Evolutionary conservation across 1,284 basidiomycete genomes (phyloP), one percentile per base, ranked within the genome.

Genomic region (Neolentinus lepideus): DNA sequence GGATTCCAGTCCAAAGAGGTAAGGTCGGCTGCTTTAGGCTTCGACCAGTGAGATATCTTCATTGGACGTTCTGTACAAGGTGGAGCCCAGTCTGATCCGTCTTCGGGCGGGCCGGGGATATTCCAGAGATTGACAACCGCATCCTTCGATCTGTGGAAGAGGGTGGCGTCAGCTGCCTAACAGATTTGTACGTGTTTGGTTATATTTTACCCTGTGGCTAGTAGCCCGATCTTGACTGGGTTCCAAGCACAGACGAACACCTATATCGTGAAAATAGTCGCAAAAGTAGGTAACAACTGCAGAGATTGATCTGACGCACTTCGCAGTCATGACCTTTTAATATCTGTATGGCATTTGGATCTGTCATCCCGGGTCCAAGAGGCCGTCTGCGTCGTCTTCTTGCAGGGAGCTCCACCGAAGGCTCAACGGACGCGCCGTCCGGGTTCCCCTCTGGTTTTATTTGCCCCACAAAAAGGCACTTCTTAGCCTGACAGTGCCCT

Each of bases 231-330:
- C n/a, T 79, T 74, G 46, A 71, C 74, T 9, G 90, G 88, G 68
- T 90, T 92, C 78, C 88, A 93, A 2, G 85, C 79, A 58, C 87
- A 89, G 6, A 89, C 83, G 58, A 92, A 92, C 2, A 92, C 86
- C 88, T 91, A 62, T 21, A 48, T 56, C 31, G 35, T 27, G n/a
- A 29, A 11, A 3, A 22, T 27, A 21, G 31, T 38, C 16, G 24
- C 19, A 11, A 53, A 52, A 14, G 31, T 14, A 16, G 29, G 25
- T 22, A 21, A 36, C 24, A n/a, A 21, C 14, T 21, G 16, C 16
- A n/a, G 8, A 43, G 48, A 45, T 8, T 14, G 19, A 48, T 47
- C 11, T 19, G 14, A 50, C 52, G n/a, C 11, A 54, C 52, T 45
- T 54, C 52, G 16, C 21, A 36, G 3, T 38, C 33, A 45, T 54